Percentiles rank a stretch among this genome's conserved stretches.
phyloP scores from a whole-genome alignment of 2,329 filamentous ascomycete genomes.

The Aureobasidium sp. region DNA sequence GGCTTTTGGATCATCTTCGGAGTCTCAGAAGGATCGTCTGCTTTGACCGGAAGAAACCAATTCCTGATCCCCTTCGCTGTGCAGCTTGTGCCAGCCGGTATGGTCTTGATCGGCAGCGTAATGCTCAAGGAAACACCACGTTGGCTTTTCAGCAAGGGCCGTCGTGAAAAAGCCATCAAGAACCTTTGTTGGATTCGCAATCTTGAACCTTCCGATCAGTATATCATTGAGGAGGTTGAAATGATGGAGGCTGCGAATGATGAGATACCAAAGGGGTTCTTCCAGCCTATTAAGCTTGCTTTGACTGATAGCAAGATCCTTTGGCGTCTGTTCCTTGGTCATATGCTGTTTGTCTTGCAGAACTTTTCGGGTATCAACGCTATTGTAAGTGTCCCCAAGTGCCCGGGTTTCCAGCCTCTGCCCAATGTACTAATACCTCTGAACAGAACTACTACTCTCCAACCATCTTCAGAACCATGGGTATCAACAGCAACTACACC shows the following conservation, averaged over 20 bases:
- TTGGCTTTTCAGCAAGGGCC: conserved; percentile 35
- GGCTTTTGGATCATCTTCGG: conserved; percentile 45
- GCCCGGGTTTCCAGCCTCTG: too few relatives aligned
- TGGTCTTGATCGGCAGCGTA: conserved; percentile 40
- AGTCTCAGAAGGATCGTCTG: conserved; percentile 31
- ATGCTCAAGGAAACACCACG: conserved; percentile 37
- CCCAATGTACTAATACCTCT: neutral
- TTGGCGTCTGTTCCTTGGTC: conserved; percentile 15
- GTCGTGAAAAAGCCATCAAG: conserved; percentile 31
- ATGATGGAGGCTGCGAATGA: conserved; percentile 66
- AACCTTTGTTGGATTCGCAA: conserved; percentile 56
- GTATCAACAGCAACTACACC: conserved; percentile 50
- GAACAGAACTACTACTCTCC: conserved; percentile 51
- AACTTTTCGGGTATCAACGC: conserved; percentile 14
- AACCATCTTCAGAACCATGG: conserved; percentile 58
- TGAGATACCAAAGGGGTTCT: conserved; percentile 23
- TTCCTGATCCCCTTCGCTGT: conserved; percentile 47
- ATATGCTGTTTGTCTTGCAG: conserved; percentile 15
- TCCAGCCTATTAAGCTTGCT: conserved; percentile 12
- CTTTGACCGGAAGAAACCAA: conserved; percentile 33
- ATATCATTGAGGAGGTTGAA: conserved; percentile 64
- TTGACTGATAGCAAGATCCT: conserved; percentile 13
- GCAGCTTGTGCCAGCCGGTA: conserved; percentile 57
- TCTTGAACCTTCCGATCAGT: conserved; percentile 47
- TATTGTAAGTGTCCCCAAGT: neutral